Conservation (phyloP, 78 protist genomes). For the Guillardia theta region DNA sequence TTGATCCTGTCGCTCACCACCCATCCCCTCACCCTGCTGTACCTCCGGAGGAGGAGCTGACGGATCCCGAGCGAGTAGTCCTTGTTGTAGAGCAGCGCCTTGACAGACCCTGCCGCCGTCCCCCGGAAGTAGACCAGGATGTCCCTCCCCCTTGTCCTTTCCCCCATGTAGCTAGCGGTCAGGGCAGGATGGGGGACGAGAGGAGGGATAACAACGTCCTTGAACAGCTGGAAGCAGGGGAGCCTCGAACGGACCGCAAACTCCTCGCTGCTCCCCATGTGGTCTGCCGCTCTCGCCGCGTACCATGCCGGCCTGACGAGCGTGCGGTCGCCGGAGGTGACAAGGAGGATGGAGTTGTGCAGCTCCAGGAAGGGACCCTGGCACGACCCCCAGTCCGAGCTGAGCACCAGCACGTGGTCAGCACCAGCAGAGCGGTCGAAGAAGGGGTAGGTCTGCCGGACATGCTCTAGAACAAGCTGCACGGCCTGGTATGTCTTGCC, state of each 20-base stretch:
- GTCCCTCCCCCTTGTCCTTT: neutral
- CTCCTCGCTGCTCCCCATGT: neutral
- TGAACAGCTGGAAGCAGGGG: slow-evolving; percentile 25
- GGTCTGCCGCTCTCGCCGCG: neutral
- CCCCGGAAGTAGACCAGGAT: slow-evolving; percentile 10
- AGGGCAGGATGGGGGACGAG: neutral
- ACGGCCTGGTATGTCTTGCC: slow-evolving; percentile 13
- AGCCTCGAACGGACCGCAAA: neutral
- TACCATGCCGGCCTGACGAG: neutral
- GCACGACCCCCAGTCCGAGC: neutral
- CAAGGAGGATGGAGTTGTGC: neutral
- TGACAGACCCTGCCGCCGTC: neutral
- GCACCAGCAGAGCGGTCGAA: neutral
- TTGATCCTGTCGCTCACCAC: neutral
- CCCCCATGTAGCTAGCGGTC: neutral
- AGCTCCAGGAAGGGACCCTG: neutral
- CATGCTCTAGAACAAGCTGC: neutral
- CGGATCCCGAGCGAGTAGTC: slow-evolving; percentile 1
- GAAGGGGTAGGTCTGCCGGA: neutral
- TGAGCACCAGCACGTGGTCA: neutral
- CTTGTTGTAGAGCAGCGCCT: neutral
- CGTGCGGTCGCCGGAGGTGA: neutral
- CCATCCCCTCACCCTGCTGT: neutral
- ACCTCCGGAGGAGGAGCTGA: neutral
- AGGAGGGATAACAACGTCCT: neutral